These are phyloP conservation scores for Lotus japonicus DNA, from an alignment of 306 rosid genomes.

Conservation along the genomic window DNA sequence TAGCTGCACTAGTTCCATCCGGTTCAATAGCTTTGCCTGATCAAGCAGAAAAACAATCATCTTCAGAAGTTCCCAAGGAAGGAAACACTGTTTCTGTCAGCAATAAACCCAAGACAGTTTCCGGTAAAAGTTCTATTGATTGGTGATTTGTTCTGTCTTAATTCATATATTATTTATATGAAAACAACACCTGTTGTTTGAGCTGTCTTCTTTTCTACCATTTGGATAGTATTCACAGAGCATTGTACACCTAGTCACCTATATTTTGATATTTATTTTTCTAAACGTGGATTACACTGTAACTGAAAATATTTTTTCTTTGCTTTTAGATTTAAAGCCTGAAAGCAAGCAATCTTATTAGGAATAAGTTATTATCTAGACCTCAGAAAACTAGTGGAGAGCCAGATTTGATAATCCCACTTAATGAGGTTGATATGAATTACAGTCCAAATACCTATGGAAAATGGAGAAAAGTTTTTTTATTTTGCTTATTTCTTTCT, in stretches of 20 bases:
- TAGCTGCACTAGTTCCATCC: conserved; percentile 71
- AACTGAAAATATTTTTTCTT: neutral
- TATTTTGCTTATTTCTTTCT: too few relatives aligned
- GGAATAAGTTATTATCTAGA: neutral
- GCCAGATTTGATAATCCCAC: neutral
- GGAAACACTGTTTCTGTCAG: conserved; percentile 26
- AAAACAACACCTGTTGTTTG: neutral
- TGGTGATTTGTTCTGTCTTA: neutral
- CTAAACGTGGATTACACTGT: neutral
- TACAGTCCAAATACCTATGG: neutral
- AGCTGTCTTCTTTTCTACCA: neutral
- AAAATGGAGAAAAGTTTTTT: too few relatives aligned
- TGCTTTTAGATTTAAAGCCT: neutral
- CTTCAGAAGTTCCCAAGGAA: conserved; percentile 34
- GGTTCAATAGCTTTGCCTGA: conserved; percentile 42
- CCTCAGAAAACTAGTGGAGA: neutral
- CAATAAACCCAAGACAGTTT: conserved; percentile 23
- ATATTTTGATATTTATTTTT: neutral
- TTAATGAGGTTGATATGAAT: neutral
- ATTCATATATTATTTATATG: neutral
- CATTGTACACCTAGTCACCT: too few relatives aligned
- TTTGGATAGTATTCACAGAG: conserved; percentile 12
- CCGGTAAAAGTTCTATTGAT: conserved; percentile 38
- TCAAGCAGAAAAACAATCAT: conserved; percentile 46
- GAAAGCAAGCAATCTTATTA: neutral